phyloP scores from a whole-genome alignment of 805 yeast species.

The Saturnispora mendoncae region DNA sequence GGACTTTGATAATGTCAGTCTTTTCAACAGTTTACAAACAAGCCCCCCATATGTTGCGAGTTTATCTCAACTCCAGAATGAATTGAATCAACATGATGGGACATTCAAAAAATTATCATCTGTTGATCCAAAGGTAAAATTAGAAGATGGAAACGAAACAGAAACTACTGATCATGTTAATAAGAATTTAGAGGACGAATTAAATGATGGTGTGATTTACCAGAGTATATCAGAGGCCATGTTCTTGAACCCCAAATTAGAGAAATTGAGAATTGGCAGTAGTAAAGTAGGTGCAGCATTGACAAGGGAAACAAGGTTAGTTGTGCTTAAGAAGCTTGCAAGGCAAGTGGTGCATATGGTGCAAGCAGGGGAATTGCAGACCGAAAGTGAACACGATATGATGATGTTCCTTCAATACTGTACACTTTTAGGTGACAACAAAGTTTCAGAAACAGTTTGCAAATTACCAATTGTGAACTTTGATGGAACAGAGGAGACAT shows the following conservation, averaged over 20 bases:
- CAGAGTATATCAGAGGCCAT: conserved; percentile 2
- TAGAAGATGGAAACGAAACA: background rate
- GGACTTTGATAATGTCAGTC: background rate
- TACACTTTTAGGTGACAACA: conserved; percentile 3
- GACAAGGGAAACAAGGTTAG: background rate
- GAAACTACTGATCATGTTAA: background rate
- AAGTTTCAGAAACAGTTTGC: conserved; percentile 5
- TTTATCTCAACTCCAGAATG: conserved; percentile 2
- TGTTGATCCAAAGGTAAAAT: background rate
- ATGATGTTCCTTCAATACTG: conserved; percentile 12
- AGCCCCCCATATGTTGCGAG: conserved; percentile 13
- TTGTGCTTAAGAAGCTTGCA: conserved; percentile 10
- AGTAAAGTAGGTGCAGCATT: background rate
- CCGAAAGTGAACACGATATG: conserved; percentile 9
- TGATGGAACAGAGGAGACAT: conserved; percentile 4
- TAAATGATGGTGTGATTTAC: background rate
- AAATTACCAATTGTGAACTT: conserved; percentile 8
- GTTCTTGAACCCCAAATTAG: conserved; percentile 7
- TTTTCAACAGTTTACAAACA: conserved; percentile 12
- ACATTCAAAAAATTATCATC: background rate
- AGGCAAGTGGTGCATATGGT: conserved; percentile 10
- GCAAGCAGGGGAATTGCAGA: conserved; percentile 1
- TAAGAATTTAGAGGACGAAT: background rate
- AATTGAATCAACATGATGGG: background rate
- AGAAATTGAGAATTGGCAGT: conserved; percentile 7